phyloP scores from a whole-genome alignment of 352 stramenopile species.

The Elongisporangium prolatum region DNA sequence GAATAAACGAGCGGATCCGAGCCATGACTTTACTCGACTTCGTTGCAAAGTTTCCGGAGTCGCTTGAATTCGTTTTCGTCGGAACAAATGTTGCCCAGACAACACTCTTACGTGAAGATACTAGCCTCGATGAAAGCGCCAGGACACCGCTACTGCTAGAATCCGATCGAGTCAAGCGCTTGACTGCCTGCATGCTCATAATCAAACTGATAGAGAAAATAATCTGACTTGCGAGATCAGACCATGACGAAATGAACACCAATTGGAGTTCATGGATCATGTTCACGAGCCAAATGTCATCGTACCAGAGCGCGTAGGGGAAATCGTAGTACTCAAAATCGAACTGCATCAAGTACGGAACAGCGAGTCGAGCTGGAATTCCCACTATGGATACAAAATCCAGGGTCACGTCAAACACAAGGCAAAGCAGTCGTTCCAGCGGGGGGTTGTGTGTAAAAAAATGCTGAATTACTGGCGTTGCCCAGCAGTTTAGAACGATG shows the following conservation, averaged over 20 bases:
- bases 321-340: not conserved
- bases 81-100: not conserved
- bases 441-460: constrained; percentile 5
- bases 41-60: not conserved
- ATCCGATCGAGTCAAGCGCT: not conserved
- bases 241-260: constrained; percentile 8
- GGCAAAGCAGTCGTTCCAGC: constrained; percentile 4
- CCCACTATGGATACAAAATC: constrained; percentile 7
- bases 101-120: not conserved
- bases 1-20: not conserved
- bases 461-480: constrained; percentile 4
- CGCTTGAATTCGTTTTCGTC: not conserved
- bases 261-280: constrained; percentile 6
- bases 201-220: constrained; percentile 6
- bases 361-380: not conserved
- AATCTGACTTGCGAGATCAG: constrained; percentile 2
- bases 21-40: not conserved
- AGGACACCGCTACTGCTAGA: not conserved
- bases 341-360: constrained; percentile 1
- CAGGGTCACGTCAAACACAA: constrained; percentile 3
- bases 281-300: constrained; percentile 6
- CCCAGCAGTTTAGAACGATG: constrained; percentile 15
- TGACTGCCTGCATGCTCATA: not conserved
- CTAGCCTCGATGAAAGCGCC: too few species aligned
- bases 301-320: not conserved